Percentiles rank a stretch among this genome's conserved stretches.
These are phyloP conservation scores for Geoglossum cookeanum DNA, from an alignment of 2,329 filamentous ascomycete species.

Conservation along the genomic window DNA sequence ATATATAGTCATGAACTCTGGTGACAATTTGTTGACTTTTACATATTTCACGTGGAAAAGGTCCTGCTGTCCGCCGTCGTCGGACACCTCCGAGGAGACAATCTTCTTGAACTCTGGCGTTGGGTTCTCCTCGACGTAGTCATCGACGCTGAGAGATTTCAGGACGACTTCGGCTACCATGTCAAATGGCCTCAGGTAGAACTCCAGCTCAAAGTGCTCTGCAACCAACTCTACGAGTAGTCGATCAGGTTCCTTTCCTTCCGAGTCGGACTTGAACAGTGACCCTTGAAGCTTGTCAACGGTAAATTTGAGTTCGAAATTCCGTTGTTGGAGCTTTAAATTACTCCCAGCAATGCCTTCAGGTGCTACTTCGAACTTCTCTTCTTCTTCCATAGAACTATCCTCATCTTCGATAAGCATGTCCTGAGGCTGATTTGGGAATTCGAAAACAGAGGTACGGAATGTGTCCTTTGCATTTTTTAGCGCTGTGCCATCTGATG, in stretches of 20 bases:
- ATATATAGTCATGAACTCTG: constrained; percentile 80
- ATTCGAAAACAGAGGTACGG: constrained; percentile 36
- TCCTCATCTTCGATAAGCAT: constrained; percentile 65
- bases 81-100: constrained; percentile 68
- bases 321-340: constrained; percentile 61
- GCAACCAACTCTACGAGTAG: constrained; percentile 82
- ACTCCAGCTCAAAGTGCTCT: constrained; percentile 70
- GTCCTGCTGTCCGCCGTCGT: constrained; percentile 52
- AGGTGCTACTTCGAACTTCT: constrained; percentile 46
- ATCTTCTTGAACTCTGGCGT: constrained; percentile 90
- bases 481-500: constrained; percentile 16
- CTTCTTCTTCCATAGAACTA: constrained; percentile 37
- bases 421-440: constrained; percentile 51
- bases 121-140: constrained; percentile 78
- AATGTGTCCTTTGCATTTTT: constrained; percentile 17
- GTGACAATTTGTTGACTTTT: constrained; percentile 75
- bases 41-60: constrained; percentile 79
- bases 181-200: constrained; percentile 75
- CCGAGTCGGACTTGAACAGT: constrained; percentile 68
- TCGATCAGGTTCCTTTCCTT: constrained; percentile 55
- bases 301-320: constrained; percentile 91
- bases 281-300: constrained; percentile 90
- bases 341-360: constrained; percentile 36
- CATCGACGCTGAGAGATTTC: constrained; percentile 72
- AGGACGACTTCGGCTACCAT: constrained; percentile 86